phyloP scores from a whole-genome alignment of 1,284 basidiomycete species.

The Wolfiporia cocos region DNA sequence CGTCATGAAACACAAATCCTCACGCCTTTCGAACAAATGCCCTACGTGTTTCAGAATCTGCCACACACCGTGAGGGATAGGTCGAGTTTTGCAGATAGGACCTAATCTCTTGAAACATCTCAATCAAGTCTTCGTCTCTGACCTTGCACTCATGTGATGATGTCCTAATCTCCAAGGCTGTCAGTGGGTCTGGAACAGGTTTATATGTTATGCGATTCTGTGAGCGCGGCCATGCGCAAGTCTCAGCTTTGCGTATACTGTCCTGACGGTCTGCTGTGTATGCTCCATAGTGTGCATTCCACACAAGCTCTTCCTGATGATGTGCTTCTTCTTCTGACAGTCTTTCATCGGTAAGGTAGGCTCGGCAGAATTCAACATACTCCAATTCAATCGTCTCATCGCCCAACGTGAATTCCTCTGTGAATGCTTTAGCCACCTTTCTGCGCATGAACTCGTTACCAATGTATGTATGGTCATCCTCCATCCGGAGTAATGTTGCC shows the following conservation, averaged over 20 bases:
- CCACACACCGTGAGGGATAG: not conserved
- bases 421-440: not conserved
- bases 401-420: not conserved
- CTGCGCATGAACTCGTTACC: slow-evolving; percentile 3
- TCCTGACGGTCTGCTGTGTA: not conserved
- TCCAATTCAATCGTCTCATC: too few relatives aligned
- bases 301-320: not conserved
- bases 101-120: not conserved
- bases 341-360: not conserved
- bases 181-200: not conserved
- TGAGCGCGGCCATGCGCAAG: too few relatives aligned
- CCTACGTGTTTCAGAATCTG: not conserved
- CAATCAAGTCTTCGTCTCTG: not conserved
- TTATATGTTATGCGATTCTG: too few relatives aligned
- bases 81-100: not conserved
- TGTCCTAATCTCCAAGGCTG: not conserved
- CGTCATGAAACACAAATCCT: not conserved
- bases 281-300: not conserved
- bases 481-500: slow-evolving; percentile 1
- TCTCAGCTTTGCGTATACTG: too few relatives aligned
- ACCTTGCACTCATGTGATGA: not conserved
- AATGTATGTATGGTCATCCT: slow-evolving; percentile 3
- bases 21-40: not conserved
- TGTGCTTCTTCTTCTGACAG: not conserved
- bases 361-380: not conserved